Evolutionary conservation across 108 stramenopile species (phyloP), one percentile per base, ranked within the genome.

Genomic region (Pelagomonas calceolata): DNA sequence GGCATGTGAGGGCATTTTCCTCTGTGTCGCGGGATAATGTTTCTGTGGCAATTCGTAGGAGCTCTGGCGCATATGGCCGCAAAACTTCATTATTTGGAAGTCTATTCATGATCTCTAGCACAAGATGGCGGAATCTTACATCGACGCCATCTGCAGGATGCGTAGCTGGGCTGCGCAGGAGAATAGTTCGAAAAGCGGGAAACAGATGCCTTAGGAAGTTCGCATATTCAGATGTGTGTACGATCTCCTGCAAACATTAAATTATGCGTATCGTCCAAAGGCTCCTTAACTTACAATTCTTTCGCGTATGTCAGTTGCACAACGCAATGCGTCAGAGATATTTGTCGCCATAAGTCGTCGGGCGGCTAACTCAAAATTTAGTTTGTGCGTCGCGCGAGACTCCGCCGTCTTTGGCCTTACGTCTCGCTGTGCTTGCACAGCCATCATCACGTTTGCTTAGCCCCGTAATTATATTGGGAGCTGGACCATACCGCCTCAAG

Each of bases 41-140:
- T 60, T 80, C 73, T 70, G 90, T 86, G 33, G 86, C 77, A 17
- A 89, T 66, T 16, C 79, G 84, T 36, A 92, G 79, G 65, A 91
- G 69, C 65, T 84, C 80, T 10, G 84, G 87, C 45, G 88, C 90
- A 80, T 90, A 88, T 4, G 93, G 89, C 43, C 91, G 82, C 18
- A 94, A 73, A 36, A 86, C 76, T 43, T 90, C 90, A 69, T 88
- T 90, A 67, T 86, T 82, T 45, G 91, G 93, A 66, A 94, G 79
- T 36, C 90, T 78, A 66, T 84, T 76, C 4, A 92, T 73, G 70
- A 91, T 80, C 70, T 94, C 90, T 44, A 92, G 77, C 60, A 89
- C 78, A 14, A 79, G 67, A 68, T 88, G 80, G 12, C 93, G 81
- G 64, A 93, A 75, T 87, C 76, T 68, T 86, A 78, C 35, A 84